Evolutionary conservation across 2,329 filamentous ascomycete species (phyloP).

Genomic region (Botrytis byssoidea): DNA sequence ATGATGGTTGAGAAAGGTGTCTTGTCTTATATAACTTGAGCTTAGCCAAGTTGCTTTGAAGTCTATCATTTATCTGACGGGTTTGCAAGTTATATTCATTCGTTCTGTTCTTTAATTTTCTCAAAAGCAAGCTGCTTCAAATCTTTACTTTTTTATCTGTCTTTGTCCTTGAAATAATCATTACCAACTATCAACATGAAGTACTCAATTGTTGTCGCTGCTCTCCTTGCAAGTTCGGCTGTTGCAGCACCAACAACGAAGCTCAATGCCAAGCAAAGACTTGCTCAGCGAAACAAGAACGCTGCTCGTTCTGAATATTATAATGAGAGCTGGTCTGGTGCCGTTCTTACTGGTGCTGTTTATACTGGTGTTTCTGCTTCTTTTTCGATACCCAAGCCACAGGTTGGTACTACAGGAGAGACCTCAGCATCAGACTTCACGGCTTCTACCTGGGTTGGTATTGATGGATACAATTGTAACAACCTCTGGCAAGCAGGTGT

Average conservation of each 20-base stretch:
- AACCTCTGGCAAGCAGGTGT: slow-evolving; percentile 53
- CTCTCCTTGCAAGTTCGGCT: neutral
- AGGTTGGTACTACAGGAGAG: slow-evolving; percentile 19
- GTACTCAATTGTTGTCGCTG: neutral
- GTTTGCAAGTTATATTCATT: neutral
- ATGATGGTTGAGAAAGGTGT: neutral
- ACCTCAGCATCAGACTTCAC: slow-evolving; percentile 32
- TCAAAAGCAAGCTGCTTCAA: neutral
- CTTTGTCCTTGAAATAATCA: neutral
- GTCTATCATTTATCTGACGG: neutral
- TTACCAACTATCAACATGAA: neutral
- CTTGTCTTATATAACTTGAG: neutral
- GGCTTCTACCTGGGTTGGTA: slow-evolving; percentile 57
- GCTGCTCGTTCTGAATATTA: slow-evolving; percentile 1
- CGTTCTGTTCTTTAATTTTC: neutral
- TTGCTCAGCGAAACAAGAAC: neutral
- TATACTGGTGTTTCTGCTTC: slow-evolving; percentile 41
- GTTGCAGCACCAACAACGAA: slow-evolving; percentile 9
- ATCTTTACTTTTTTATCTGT: neutral
- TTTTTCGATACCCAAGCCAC: slow-evolving; percentile 40
- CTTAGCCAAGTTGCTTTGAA: neutral
- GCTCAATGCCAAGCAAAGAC: slow-evolving; percentile 9
- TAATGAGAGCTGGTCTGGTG: slow-evolving; percentile 43
- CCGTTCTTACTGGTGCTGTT: slow-evolving; percentile 38
- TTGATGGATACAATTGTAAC: slow-evolving; percentile 58